Evolutionary conservation across 371 early-diverging fungal genomes (phyloP).

Genomic region (Parasitella parasitica): DNA sequence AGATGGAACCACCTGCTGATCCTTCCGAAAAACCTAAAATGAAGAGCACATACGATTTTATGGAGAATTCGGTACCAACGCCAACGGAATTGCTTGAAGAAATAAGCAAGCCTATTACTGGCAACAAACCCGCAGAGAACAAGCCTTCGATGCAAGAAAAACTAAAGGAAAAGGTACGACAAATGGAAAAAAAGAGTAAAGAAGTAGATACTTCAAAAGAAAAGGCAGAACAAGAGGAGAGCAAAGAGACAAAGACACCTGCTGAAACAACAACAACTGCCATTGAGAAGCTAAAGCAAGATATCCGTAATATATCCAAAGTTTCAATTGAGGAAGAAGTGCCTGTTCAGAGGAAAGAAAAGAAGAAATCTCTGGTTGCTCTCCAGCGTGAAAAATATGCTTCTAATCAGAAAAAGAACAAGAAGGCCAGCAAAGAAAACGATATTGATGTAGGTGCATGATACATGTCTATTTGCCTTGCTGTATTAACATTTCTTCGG

Average conservation of each 20-base stretch:
- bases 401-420: conserved; percentile 25
- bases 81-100: conserved; percentile 3
- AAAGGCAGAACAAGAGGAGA: conserved; percentile 2
- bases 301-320: conserved; percentile 57
- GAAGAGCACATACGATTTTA: conserved; percentile 81
- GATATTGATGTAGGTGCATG: conserved; percentile 37
- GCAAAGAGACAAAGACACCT: not conserved
- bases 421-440: conserved; percentile 27
- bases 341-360: conserved; percentile 22
- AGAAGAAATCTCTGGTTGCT: conserved; percentile 54
- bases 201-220: not conserved
- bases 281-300: conserved; percentile 57
- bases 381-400: conserved; percentile 58
- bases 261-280: conserved; percentile 25
- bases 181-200: conserved; percentile 12
- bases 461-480: not conserved
- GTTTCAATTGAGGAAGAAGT: not conserved
- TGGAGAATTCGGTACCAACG: conserved; percentile 27
- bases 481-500: not conserved
- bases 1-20: conserved; percentile 38
- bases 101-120: not conserved
- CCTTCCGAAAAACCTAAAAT: conserved; percentile 22
- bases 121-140: not conserved
- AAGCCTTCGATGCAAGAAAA: conserved; percentile 5
- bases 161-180: conserved; percentile 10